phyloP scores from a whole-genome alignment of 1,284 basidiomycete species.

The Ganoderma resinaceum region DNA sequence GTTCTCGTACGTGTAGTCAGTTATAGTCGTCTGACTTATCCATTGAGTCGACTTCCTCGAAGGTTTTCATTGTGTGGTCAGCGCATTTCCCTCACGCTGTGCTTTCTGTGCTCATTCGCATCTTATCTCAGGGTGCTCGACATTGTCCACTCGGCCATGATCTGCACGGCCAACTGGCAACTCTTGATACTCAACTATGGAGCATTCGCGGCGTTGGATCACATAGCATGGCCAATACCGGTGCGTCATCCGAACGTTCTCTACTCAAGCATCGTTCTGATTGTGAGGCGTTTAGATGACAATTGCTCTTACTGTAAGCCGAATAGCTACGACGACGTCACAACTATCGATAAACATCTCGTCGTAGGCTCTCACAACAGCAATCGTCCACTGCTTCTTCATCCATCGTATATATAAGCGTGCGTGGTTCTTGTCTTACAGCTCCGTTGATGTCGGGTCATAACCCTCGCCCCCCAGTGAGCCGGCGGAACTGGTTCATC shows the following conservation, averaged over 20 bases:
- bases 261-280: not conserved
- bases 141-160: slow-evolving; percentile 21
- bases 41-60: not conserved
- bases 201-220: slow-evolving; percentile 15
- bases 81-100: not conserved
- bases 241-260: slow-evolving; percentile 7
- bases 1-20: slow-evolving; percentile 11
- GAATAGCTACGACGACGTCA: not conserved
- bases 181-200: slow-evolving; percentile 24
- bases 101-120: not conserved
- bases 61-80: slow-evolving; percentile 25
- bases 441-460: not conserved
- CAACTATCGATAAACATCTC: not conserved
- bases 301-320: slow-evolving; percentile 26
- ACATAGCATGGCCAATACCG: slow-evolving; percentile 28
- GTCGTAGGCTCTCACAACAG: slow-evolving; percentile 24
- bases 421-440: not conserved
- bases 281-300: slow-evolving; percentile 15
- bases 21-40: not conserved
- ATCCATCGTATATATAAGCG: slow-evolving; percentile 26
- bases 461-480: slow-evolving; percentile 13
- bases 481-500: slow-evolving; percentile 24
- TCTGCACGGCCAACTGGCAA: slow-evolving; percentile 26
- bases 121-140: slow-evolving; percentile 19
- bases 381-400: slow-evolving; percentile 29